Evolutionary conservation across 805 yeast species (phyloP).

Genomic region (Cyberlindnera sargentensis): DNA sequence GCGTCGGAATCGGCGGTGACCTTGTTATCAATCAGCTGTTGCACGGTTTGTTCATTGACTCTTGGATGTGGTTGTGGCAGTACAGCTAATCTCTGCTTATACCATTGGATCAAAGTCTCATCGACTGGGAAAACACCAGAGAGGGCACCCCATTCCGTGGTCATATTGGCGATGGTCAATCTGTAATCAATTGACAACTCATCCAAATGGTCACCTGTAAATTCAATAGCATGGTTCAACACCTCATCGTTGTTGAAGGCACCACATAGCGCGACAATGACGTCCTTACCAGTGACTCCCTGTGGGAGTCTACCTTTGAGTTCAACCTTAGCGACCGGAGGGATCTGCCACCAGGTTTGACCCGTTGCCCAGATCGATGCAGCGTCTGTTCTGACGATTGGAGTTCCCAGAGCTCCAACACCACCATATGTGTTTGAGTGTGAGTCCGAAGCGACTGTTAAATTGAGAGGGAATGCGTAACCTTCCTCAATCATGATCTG

Average conservation of each 20-base stretch:
- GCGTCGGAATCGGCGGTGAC: slow-evolving; percentile 65
- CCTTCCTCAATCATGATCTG: slow-evolving; percentile 99
- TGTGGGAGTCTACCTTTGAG: slow-evolving; percentile 71
- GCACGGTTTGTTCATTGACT: slow-evolving; percentile 56
- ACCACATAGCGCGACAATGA: slow-evolving; percentile 94
- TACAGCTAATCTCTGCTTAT: slow-evolving; percentile 48
- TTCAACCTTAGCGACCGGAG: slow-evolving; percentile 95
- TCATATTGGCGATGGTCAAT: slow-evolving; percentile 93
- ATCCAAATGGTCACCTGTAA: slow-evolving; percentile 73
- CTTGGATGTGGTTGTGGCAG: slow-evolving; percentile 79
- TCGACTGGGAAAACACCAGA: slow-evolving; percentile 98
- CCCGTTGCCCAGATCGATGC: slow-evolving; percentile 99
- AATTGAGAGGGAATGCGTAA: slow-evolving; percentile 88
- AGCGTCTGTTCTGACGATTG: slow-evolving; percentile 97
- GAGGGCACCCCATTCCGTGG: slow-evolving; percentile 98
- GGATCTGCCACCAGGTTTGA: slow-evolving; percentile 99
- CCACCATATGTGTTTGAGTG: slow-evolving; percentile 99
- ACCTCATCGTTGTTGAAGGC: slow-evolving; percentile 88
- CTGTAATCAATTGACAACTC: slow-evolving; percentile 73
- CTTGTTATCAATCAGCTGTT: slow-evolving; percentile 38
- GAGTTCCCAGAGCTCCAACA: slow-evolving; percentile 91
- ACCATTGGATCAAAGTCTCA: slow-evolving; percentile 67
- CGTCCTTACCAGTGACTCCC: slow-evolving; percentile 95
- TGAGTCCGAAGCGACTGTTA: slow-evolving; percentile 95
- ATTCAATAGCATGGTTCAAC: slow-evolving; percentile 88